phyloP scores from a whole-genome alignment of 345 rosid species.

The Heritiera littoralis region DNA sequence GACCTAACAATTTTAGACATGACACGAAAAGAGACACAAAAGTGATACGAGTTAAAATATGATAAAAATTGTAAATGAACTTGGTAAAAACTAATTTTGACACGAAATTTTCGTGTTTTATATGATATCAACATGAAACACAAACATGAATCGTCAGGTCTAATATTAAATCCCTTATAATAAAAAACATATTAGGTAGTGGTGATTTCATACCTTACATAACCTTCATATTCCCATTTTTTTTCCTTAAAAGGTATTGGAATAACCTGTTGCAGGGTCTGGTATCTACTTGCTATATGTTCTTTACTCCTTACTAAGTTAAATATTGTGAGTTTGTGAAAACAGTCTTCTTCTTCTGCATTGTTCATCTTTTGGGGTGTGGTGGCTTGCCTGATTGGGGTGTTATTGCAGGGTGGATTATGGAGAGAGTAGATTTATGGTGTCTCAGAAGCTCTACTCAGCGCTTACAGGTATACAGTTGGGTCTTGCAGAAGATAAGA shows the following conservation, averaged over 20 bases:
- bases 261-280: background rate
- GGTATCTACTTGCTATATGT: background rate
- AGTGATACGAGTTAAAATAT: no score
- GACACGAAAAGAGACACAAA: no score
- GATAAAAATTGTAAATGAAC: no score
- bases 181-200: background rate
- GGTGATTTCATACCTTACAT: background rate
- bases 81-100: no score
- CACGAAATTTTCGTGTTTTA: no score
- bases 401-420: conserved; percentile 29
- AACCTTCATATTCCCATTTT: background rate
- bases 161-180: no score
- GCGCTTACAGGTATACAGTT: conserved; percentile 24
- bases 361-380: background rate
- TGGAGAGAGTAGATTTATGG: conserved; percentile 19
- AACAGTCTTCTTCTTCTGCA: no score
- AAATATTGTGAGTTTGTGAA: background rate
- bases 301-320: background rate
- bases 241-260: background rate
- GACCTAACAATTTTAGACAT: no score
- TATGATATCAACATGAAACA: no score
- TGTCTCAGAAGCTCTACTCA: conserved; percentile 29
- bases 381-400: no score
- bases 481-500: conserved; percentile 38
- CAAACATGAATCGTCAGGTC: no score